phyloP scores from a whole-genome alignment of 2,329 filamentous ascomycete genomes.

The Cordyceps sp. region DNA sequence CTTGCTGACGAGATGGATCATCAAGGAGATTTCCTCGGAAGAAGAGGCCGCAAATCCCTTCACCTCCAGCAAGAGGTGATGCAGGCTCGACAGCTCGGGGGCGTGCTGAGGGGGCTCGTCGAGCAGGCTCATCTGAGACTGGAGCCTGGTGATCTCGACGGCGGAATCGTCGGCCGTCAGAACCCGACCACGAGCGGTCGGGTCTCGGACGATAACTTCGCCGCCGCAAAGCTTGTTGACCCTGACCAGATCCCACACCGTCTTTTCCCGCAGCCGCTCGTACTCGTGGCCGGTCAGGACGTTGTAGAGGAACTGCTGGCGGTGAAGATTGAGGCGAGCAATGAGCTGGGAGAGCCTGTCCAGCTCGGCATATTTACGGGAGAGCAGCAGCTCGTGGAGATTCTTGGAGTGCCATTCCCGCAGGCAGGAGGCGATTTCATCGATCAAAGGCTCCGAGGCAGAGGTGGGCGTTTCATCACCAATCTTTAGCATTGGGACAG shows the following conservation, averaged over 20 bases:
- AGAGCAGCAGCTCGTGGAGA: constrained; percentile 76
- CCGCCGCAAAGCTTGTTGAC: constrained; percentile 90
- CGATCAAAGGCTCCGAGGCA: constrained; percentile 74
- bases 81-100: constrained; percentile 53
- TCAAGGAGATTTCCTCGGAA: constrained; percentile 58
- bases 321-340: constrained; percentile 63
- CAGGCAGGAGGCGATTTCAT: constrained; percentile 92
- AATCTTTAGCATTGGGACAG: constrained; percentile 93
- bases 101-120: constrained; percentile 59
- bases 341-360: constrained; percentile 72
- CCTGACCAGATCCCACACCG: constrained; percentile 85
- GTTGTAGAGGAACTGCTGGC: constrained; percentile 84
- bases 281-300: constrained; percentile 82
- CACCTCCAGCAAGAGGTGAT: constrained; percentile 72
- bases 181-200: constrained; percentile 64
- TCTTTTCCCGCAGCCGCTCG: constrained; percentile 63
- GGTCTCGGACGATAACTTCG: constrained; percentile 89
- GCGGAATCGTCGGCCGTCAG: constrained; percentile 87
- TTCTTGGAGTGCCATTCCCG: constrained; percentile 98
- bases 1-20: constrained; percentile 63
- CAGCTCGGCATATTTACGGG: constrained; percentile 63
- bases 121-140: constrained; percentile 90
- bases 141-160: constrained; percentile 75
- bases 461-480: constrained; percentile 93
- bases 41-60: constrained; percentile 66